Base-by-base conservation (phyloP, 345 rosid species). In the Aquilaria sinensis region DNA sequence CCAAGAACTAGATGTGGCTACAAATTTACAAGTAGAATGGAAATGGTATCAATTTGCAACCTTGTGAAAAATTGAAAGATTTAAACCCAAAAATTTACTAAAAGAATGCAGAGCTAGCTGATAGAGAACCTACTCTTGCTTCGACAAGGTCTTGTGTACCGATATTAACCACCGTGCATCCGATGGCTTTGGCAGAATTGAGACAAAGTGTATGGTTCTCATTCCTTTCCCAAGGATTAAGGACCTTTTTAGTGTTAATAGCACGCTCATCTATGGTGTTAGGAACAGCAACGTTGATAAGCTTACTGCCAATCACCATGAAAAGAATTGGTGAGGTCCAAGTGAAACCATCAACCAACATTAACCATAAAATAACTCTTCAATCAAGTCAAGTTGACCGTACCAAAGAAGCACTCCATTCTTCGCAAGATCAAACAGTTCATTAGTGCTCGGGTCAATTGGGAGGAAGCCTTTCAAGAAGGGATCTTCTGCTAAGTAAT, bases 181-280 rank as follows among this genome's bases (percentile, higher is more conserved):
- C 99, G 72, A 94, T 94, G 61, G 99, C 99, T 78, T 90, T 94
- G 41, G 97, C 96, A 67, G 99, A 94, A 75, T 94, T 94, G 56
- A 94, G 99, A 70, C 93, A 85, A 47, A 94, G 96, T 41, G 97
- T 94, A 70, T 90, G 97, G 62, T 94, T 94, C 74, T 94, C 99
- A 76, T 94, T 94, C 75, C 96, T 86, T 75, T 94, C 99, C 99
- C 99, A 94, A 3, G 97, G 97, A 61, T 94, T 90, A 41, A 90
- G 87, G 47, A 60, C 77, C 57, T 64, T 60, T 78, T 94, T 94
- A 47, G 89, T 88, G 85, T 94, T 94, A 62, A 94, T 85, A 66
- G 99, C 99, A 64, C 99, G 77, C 73, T 94, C 99, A n/a, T 94
- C 99, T 37, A 94, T 94, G 62, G 97, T 94, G 64, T 91, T 92